Base-by-base conservation (phyloP, 192 early-diverging fungal genomes). In the Dissophora globulifera region DNA sequence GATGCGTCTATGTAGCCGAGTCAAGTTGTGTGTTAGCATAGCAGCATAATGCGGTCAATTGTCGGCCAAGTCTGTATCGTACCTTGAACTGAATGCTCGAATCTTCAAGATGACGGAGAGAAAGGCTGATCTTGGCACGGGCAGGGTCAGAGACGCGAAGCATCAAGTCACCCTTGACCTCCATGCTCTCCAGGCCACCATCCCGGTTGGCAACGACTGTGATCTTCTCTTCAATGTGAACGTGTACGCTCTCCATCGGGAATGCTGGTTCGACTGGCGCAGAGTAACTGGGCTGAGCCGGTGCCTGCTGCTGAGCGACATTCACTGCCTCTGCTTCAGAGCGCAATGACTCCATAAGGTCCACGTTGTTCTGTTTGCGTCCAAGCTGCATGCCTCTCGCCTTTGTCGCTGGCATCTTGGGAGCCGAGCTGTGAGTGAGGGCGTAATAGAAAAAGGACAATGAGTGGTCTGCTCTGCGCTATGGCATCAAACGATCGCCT, bases 321-420 rank as follows among this genome's bases (percentile, higher is more conserved):
- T 57, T 57, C 5, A 42, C 50, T n/a, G 58, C 50, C 29, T 76
- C 95, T 20, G 94, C 92, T 54, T 95, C 95, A n/a, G 87, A 85
- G 61, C 89, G 90, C 78, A 98, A 87, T 4, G 89, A 89, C 43
- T 95, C 94, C 62, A 96, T 85, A 2, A 94, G 67, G 65, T 93
- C 90, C 13, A 85, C 84, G 40, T 89, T 86, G 69, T 91, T 93
- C 45, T 87, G 88, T 80, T 97, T 98, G 45, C 90, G 87, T 35
- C 97, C 96, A n/a, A 98, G 85, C 78, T 95, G 89, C 96, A 97
- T 99, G 29, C 96, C 96, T 57, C 93, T 92, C 10, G 88, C 89
- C 78, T 85, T 85, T 35, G 86, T 80, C 13, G 71, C 51, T 17
- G 82, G 56, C 17, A 68, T 58, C 46, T 62, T 76, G 35, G 72